Evolutionary conservation across 1,139 yeast species (phyloP), one percentile per base, ranked within the genome.

Genomic region (Hyphopichia fennica): DNA sequence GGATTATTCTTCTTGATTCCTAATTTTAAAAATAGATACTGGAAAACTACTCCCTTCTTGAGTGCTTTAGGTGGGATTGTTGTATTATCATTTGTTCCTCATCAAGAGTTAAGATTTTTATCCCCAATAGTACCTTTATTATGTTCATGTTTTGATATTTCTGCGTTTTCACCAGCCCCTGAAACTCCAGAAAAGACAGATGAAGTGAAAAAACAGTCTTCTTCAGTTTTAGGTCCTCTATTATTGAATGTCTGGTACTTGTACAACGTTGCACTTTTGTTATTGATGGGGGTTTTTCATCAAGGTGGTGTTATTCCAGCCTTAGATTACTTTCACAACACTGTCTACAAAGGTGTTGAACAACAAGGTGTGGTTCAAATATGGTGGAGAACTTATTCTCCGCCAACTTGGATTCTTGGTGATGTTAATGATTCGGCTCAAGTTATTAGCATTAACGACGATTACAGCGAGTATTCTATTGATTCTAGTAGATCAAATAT

Each of bases 371-470:
- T 57, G 3, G 51, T 77, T 0, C 79, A 83, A 32, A 56, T 89
- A 2, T 93, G 96, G 93, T 93, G 98, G 97, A 82, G 91, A 58
- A 89, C 97, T 0, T 93, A 91, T 56, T 77, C 90, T 1, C 98
- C 98, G 0, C 98, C 99, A 0, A 76, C 88, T 3, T 91, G 96
- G 96, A 58, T 91, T 44, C 65, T 88, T 38, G 87, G 85, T 2
- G 69, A 68, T 40, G 33, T 38, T 0, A 34, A 49, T 0, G 42
- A 51, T 20, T 41, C 54, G 0, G 41, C 53, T 6, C 56, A 58
- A 38, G 56, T 58, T 36, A 39, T 60, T 1, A 39, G 55, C 1
- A 39, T 60, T n/a, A 51, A 51, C 11, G 55, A 55, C 10, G 56
- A 46, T 6, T 16, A 32, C 18, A 38, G 45, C 15, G 34, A 23